phyloP scores from a whole-genome alignment of 1,284 basidiomycete species.

The Cutaneotrichosporon arboriforme region DNA sequence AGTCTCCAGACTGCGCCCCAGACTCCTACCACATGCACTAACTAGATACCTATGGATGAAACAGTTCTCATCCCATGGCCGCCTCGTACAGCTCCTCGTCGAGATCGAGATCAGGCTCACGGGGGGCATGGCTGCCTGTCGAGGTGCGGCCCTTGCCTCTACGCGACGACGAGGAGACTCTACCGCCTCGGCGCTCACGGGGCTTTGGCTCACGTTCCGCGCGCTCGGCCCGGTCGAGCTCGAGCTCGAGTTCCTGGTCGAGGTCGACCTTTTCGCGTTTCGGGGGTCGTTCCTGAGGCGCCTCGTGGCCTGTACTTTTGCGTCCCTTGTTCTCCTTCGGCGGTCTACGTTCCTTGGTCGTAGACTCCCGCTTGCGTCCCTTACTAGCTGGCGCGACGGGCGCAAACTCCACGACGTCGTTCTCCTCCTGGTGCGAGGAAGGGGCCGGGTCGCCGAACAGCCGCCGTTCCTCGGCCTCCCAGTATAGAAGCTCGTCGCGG shows the following conservation, averaged over 20 bases:
- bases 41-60: too few relatives aligned
- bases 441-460: neutral
- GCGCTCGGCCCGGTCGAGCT: neutral
- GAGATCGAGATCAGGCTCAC: neutral
- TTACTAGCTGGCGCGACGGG: neutral
- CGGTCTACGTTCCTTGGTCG: too few relatives aligned
- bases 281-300: too few relatives aligned
- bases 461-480: conserved; percentile 16
- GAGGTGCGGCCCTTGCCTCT: too few relatives aligned
- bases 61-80: neutral
- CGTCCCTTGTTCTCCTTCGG: too few relatives aligned
- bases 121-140: too few relatives aligned
- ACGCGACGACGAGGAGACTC: too few relatives aligned
- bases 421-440: neutral
- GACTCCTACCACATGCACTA: too few relatives aligned
- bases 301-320: too few relatives aligned
- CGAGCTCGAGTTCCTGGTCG: neutral
- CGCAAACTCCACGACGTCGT: neutral
- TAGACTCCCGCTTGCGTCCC: neutral
- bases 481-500: conserved; percentile 24
- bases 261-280: neutral
- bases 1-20: too few relatives aligned
- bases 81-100: conserved; percentile 4
- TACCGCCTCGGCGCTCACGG: too few relatives aligned
- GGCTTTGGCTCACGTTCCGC: too few relatives aligned